phyloP scores from a whole-genome alignment of 352 stramenopile genomes.

The Pythium periplocum region DNA sequence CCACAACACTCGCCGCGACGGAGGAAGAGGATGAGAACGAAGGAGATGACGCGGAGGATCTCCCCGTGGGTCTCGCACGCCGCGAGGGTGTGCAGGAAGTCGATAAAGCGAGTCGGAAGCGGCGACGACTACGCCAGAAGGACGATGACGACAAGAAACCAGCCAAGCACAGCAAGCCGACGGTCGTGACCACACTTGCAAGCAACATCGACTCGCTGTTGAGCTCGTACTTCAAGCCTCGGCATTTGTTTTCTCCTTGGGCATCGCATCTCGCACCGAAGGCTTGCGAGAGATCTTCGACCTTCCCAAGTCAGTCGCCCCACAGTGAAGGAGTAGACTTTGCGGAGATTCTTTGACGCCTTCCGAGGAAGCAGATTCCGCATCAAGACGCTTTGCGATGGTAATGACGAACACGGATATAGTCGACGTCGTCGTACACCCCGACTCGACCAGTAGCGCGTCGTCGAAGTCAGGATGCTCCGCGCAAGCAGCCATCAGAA shows the following conservation, averaged over 20 bases:
- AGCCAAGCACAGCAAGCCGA: conserved; percentile 6
- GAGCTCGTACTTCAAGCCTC: neutral
- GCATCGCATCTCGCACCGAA: conserved; percentile 1
- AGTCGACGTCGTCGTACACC: neutral
- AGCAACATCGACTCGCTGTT: neutral
- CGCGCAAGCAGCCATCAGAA: no score
- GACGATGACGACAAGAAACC: neutral
- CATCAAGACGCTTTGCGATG: neutral
- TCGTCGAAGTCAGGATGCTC: conserved; percentile 9
- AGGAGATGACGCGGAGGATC: neutral
- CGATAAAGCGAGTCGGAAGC: conserved; percentile 1
- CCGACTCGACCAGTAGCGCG: no score
- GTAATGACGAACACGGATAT: conserved; percentile 6
- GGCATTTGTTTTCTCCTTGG: neutral
- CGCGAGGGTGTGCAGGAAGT: neutral
- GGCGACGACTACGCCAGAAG: conserved; percentile 7
- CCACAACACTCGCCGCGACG: neutral
- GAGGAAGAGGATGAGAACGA: conserved; percentile 7
- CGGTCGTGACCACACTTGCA: conserved; percentile 17
- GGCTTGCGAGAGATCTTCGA: neutral
- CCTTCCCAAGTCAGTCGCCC: conserved; percentile 2
- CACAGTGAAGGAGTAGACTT: conserved; percentile 8
- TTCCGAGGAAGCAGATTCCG: neutral
- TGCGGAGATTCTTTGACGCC: conserved; percentile 4
- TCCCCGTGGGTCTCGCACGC: conserved; percentile 2